Base-by-base conservation (phyloP, 1,139 yeast species). In the Blastobotrys illinoisensis region DNA sequence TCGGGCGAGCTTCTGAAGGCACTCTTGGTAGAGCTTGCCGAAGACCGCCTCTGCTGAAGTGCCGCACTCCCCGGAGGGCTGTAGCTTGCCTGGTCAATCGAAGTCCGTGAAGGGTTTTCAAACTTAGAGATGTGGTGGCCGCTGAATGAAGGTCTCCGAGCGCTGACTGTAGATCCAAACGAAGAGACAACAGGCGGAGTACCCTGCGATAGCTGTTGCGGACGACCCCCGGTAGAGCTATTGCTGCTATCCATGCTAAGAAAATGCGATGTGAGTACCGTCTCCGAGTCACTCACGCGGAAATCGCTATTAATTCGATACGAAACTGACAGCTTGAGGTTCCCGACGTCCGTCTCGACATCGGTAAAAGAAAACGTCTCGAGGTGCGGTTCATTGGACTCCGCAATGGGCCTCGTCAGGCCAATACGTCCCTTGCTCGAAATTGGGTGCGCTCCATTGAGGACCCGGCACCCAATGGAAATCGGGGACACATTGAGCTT, bases 391-490 rank as follows among this genome's bases (percentile, higher is more conserved):
- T 14, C 65, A 62, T 48, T 70, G 71, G 44, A 71, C 40, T 67
- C 69, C 5, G 81, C 75, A 1, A 89, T 78, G 1, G 85, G 75
- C 65, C 85, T 86, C 56, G 91, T 84, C 54, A 91, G 76, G 0
- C 97, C 97, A 23, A 89, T 80, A 59, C 97, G 73, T 1, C 97
- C 96, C 64, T 84, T 85, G 2, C 95, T 86, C 23, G 84, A 76
- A 45, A 90, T 88, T 0, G 95, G 85, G 58, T 81, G 81, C 19
- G 83, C 79, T 0, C 96, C 97, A 66, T 89, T 91, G 19, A 87
- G 67, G 0, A 90, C 73, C 50, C 89, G 78, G 54, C 86, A 81
- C 1, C 83, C 82, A 1, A 88, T 71, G 46, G 68, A 68, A 24
- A 80, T 63, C 4, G 75, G 74, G 5, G 70, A 62, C 46, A 73